These are phyloP conservation scores for Euryodendron excelsum DNA, from an alignment of 148 eudicot genomes.

Conservation along the genomic window DNA sequence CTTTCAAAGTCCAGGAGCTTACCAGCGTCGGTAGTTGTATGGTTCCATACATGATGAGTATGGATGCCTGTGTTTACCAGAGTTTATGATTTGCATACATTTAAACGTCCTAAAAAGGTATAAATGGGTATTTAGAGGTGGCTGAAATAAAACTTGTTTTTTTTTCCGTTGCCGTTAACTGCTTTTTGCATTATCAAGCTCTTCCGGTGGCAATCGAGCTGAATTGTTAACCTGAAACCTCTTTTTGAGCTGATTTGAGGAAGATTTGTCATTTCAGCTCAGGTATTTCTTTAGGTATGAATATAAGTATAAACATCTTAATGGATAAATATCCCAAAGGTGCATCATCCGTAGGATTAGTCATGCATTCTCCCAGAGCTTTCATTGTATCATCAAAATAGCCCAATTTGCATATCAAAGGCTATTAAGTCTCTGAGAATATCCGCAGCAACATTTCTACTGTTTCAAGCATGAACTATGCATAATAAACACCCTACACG, in stretches of 20 bases:
- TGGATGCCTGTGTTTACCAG: too few species aligned
- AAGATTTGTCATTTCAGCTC: slow-evolving; percentile 3
- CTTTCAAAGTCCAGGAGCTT: too few species aligned
- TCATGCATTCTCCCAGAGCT: background rate
- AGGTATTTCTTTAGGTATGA: background rate
- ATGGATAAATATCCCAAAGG: background rate
- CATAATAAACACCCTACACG: background rate
- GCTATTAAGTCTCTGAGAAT: background rate
- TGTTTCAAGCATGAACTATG: background rate
- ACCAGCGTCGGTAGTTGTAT: too few species aligned
- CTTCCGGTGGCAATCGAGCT: background rate
- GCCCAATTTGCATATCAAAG: background rate
- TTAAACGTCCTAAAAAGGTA: background rate
- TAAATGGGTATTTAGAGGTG: background rate
- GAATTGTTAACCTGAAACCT: background rate
- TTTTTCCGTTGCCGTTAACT: background rate
- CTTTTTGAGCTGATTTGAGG: background rate
- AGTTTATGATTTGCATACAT: too few species aligned
- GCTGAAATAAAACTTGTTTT: background rate
- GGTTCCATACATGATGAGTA: too few species aligned
- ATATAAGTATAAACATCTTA: background rate
- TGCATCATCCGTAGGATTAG: background rate
- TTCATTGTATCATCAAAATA: background rate
- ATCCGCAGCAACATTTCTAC: background rate
- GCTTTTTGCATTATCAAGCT: background rate